Evolutionary conservation across 2,329 filamentous ascomycete genomes (phyloP).

Genomic region (Lasiodiplodia sp.): DNA sequence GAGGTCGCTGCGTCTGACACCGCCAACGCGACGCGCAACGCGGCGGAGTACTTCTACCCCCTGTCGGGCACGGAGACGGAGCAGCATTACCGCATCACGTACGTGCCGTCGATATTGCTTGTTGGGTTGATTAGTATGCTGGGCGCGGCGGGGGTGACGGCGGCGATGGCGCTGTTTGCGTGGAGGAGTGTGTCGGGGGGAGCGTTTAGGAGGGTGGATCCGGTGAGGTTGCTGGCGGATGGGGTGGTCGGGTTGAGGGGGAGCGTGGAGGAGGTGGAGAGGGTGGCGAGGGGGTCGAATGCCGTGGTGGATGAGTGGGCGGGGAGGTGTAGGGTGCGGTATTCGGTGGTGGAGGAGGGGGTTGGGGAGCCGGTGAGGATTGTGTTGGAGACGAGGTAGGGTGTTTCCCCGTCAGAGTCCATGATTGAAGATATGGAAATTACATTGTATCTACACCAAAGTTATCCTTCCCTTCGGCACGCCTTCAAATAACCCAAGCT

Average conservation of each 20-base stretch:
- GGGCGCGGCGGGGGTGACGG: neutral
- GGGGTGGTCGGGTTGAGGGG: neutral
- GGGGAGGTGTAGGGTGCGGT: neutral
- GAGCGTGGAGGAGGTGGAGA: neutral
- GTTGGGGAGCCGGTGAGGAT: neutral
- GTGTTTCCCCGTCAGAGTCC: no score
- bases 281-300: neutral
- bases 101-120: conserved; percentile 33
- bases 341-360: neutral
- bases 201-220: neutral
- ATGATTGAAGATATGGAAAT: no score
- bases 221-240: conserved; percentile 13
- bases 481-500: no score
- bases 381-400: no score
- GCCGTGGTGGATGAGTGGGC: conserved; percentile 7
- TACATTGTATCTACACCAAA: no score
- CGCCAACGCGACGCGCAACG: conserved; percentile 16
- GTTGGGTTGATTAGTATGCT: conserved; percentile 10
- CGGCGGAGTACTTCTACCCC: conserved; percentile 21
- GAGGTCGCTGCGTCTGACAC: conserved; percentile 32
- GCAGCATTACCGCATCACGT: conserved; percentile 33
- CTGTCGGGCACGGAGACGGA: conserved; percentile 17
- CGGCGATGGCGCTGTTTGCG: neutral
- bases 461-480: no score
- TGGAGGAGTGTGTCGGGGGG: neutral